Evolutionary conservation across 2,329 filamentous ascomycete species (phyloP).

Genomic region (Scolecobasidium constrictum): DNA sequence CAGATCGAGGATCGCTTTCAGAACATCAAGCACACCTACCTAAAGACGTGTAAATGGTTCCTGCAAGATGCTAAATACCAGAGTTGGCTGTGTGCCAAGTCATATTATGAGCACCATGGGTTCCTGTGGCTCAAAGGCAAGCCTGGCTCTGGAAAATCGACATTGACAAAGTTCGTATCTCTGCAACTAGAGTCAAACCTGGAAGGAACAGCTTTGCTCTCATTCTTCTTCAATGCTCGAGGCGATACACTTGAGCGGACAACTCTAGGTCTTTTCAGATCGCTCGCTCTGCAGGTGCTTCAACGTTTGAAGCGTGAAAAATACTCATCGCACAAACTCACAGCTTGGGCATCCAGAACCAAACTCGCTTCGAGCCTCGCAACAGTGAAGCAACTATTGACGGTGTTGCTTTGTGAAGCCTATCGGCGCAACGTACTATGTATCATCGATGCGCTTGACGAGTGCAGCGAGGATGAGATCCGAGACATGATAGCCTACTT

Average conservation of each 20-base stretch:
- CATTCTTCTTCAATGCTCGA: slow-evolving; percentile 41
- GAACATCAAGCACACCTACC: not conserved
- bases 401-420: too few species aligned
- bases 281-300: slow-evolving; percentile 37
- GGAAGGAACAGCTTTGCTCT: not conserved
- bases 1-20: not conserved
- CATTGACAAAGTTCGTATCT: slow-evolving; percentile 24
- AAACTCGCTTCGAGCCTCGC: too few species aligned
- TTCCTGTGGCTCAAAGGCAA: slow-evolving; percentile 40
- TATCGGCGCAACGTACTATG: slow-evolving; percentile 16
- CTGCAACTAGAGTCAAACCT: not conserved
- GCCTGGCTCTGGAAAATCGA: slow-evolving; percentile 36
- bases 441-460: slow-evolving; percentile 16
- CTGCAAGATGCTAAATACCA: slow-evolving; percentile 22
- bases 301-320: too few species aligned
- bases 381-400: too few species aligned
- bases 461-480: not conserved
- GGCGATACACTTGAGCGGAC: slow-evolving; percentile 35
- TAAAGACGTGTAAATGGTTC: slow-evolving; percentile 31
- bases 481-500: not conserved
- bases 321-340: too few species aligned
- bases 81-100: slow-evolving; percentile 25
- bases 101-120: slow-evolving; percentile 22
- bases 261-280: slow-evolving; percentile 38
- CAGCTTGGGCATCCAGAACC: too few species aligned